phyloP scores from a whole-genome alignment of 176 grass and related monocot genomes.

The Coix lacrymajobi region DNA sequence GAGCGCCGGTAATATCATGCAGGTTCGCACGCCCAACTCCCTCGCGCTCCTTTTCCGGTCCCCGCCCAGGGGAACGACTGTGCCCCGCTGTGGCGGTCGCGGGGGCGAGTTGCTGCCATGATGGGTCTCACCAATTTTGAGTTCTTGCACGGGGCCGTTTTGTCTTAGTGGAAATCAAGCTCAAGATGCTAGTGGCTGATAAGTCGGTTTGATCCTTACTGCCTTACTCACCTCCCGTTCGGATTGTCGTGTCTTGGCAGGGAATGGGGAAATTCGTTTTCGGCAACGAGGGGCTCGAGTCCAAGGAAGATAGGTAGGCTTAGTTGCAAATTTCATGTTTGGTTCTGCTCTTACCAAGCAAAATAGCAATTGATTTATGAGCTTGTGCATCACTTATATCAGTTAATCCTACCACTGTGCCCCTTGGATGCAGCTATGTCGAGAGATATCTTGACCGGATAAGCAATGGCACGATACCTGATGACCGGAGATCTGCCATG shows the following conservation, averaged over 20 bases:
- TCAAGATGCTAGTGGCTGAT: not conserved
- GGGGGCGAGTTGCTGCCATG: not conserved
- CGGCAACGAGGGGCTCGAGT: constrained; percentile 71
- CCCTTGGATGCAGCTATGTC: constrained; percentile 42
- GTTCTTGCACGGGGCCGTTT: not conserved
- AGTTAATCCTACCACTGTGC: not conserved
- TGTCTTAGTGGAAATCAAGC: not conserved
- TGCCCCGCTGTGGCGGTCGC: not conserved
- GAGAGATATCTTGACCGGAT: constrained; percentile 89
- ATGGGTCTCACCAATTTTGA: not conserved
- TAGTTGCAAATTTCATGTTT: not conserved
- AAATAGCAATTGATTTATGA: not conserved
- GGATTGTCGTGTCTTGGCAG: constrained; percentile 23
- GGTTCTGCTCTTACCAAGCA: not conserved
- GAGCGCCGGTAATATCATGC: constrained; percentile 87
- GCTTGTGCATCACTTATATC: not conserved
- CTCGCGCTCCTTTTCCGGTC: not conserved
- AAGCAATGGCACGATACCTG: constrained; percentile 73
- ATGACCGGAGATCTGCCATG: constrained; percentile 87
- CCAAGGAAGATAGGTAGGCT: constrained; percentile 83
- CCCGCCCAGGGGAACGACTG: not conserved
- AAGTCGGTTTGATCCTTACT: not conserved
- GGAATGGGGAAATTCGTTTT: constrained; percentile 95
- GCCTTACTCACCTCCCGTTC: not conserved
- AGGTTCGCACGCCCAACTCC: constrained; percentile 21